Percentiles rank a stretch among this genome's conserved stretches.
Conservation (phyloP, 1,284 basidiomycete genomes). For the Agaricales sp. region DNA sequence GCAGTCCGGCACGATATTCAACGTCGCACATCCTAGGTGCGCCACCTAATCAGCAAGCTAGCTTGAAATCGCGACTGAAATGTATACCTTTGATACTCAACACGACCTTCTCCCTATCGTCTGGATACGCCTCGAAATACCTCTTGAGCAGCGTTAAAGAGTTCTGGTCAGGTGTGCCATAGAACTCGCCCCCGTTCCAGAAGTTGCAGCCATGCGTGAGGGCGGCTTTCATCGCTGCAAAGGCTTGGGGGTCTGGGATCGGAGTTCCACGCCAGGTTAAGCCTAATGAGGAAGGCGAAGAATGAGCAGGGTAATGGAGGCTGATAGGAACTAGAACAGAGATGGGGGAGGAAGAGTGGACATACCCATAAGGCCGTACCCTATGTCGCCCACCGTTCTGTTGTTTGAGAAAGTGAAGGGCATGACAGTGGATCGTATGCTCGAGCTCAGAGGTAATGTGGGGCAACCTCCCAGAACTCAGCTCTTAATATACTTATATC, state of each 20-base stretch:
- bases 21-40: too few species aligned
- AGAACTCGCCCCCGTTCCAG: conserved; percentile 9
- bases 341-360: background rate
- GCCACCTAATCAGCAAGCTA: too few species aligned
- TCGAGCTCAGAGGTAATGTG: too few species aligned
- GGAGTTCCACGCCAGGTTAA: conserved; percentile 17
- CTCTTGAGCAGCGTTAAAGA: conserved; percentile 15
- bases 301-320: too few species aligned
- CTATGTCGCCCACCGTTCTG: background rate
- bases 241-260: conserved; percentile 26
- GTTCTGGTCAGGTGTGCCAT: conserved; percentile 8
- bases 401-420: background rate
- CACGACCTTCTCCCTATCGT: conserved; percentile 30
- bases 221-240: conserved; percentile 15
- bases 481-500: too few species aligned
- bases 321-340: too few species aligned
- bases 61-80: too few species aligned
- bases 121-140: conserved; percentile 28
- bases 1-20: too few species aligned
- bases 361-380: background rate
- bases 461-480: too few species aligned
- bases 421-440: too few species aligned
- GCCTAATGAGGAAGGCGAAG: conserved; percentile 2
- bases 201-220: conserved; percentile 7
- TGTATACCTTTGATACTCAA: conserved; percentile 19